Evolutionary conservation across 257 asterid species (phyloP).

Genomic region (Jacaranda copaia): DNA sequence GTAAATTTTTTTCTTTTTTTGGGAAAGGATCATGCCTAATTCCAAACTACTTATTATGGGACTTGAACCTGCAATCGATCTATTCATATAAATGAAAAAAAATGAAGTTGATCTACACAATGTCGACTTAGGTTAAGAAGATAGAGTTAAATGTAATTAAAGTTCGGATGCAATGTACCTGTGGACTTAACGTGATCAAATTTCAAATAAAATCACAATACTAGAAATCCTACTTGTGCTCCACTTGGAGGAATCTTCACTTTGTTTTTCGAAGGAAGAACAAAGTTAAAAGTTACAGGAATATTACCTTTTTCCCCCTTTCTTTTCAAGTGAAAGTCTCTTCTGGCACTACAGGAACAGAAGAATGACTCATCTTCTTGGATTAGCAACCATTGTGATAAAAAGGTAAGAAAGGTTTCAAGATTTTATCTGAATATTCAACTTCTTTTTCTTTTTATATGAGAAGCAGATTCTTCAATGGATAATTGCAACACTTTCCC

Average conservation of each 20-base stretch:
- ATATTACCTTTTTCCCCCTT: constrained; percentile 9
- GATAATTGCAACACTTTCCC: constrained; percentile 37
- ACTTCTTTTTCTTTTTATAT: constrained; percentile 29
- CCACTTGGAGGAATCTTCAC: constrained; percentile 7
- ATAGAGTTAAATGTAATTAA: too few species aligned
- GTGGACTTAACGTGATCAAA: neutral
- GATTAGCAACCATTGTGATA: constrained; percentile 30
- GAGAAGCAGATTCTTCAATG: constrained; percentile 37
- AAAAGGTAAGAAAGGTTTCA: constrained; percentile 32
- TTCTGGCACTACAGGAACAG: constrained; percentile 34
- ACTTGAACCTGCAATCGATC: too few species aligned
- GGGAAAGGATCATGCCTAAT: too few species aligned
- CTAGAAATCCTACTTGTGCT: neutral
- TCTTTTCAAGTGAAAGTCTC: constrained; percentile 26
- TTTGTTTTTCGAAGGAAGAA: constrained; percentile 12
- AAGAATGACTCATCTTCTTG: constrained; percentile 35
- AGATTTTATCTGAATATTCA: constrained; percentile 43
- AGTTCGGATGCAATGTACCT: neutral
- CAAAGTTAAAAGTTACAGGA: constrained; percentile 8
- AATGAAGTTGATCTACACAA: too few species aligned
- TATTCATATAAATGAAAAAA: too few species aligned
- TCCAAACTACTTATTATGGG: too few species aligned
- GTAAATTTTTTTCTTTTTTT: too few species aligned
- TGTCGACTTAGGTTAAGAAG: too few species aligned
- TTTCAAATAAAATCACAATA: neutral